phyloP scores from a whole-genome alignment of 164 flowering plant genomes.

The Vitis riparia region DNA sequence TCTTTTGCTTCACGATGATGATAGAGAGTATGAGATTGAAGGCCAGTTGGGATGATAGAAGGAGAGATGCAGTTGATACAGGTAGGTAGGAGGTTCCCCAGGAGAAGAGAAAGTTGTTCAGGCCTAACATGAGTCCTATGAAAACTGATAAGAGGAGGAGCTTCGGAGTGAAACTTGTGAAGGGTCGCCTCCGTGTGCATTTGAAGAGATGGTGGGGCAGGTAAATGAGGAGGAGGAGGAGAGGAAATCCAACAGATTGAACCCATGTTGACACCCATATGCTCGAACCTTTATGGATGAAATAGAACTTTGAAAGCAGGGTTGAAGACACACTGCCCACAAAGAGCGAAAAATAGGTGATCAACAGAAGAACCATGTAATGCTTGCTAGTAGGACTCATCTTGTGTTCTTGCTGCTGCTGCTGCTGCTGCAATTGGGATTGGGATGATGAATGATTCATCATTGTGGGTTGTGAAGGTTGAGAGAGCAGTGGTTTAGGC shows the following conservation, averaged over 20 bases:
- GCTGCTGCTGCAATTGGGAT: too few relatives aligned
- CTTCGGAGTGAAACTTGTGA: constrained; percentile 38
- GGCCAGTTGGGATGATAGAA: constrained; percentile 61
- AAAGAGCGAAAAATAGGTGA: constrained; percentile 46
- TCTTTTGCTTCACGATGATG: constrained; percentile 57
- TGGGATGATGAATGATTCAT: background rate
- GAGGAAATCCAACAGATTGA: constrained; percentile 74
- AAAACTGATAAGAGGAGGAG: constrained; percentile 20
- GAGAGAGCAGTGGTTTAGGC: background rate
- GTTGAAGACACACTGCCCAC: constrained; percentile 58
- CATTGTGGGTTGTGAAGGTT: background rate
- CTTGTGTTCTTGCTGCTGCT: too few relatives aligned
- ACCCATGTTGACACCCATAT: constrained; percentile 80
- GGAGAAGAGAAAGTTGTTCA: constrained; percentile 67
- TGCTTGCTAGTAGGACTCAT: constrained; percentile 7
- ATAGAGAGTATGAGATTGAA: constrained; percentile 67
- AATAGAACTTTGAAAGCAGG: constrained; percentile 66
- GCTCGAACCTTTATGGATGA: constrained; percentile 76
- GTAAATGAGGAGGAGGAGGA: constrained; percentile 51
- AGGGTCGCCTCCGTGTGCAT: constrained; percentile 34
- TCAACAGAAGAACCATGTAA: constrained; percentile 39
- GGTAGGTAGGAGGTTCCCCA: constrained; percentile 79
- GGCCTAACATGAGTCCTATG: constrained; percentile 56
- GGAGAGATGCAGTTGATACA: constrained; percentile 67
- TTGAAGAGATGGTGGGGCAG: constrained; percentile 26